Percentiles rank a stretch among this genome's conserved stretches.
phyloP scores from a whole-genome alignment of 805 yeast species.

The Wickerhamomyces silvicola region DNA sequence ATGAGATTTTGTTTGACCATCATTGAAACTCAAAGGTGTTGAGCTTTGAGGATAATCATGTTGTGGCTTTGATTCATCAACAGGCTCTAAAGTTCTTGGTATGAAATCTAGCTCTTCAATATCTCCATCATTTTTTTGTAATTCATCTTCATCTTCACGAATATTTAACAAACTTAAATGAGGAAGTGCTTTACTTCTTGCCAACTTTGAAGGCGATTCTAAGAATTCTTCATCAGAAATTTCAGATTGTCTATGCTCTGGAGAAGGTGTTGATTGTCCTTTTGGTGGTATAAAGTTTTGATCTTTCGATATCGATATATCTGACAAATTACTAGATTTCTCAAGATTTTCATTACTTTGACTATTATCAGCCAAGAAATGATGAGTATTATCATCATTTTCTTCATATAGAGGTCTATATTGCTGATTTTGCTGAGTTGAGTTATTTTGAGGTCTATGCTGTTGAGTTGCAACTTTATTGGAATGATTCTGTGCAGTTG shows the following conservation, averaged over 20 bases:
- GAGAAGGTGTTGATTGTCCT: conserved; percentile 20
- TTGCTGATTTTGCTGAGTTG: conserved; percentile 1
- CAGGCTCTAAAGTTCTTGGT: conserved; percentile 7
- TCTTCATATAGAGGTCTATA: conserved; percentile 2
- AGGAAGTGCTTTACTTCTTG: conserved; percentile 20
- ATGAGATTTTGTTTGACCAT: neutral
- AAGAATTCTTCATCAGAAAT: neutral
- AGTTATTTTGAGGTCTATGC: too few relatives aligned
- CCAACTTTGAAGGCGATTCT: conserved; percentile 18
- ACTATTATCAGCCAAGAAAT: conserved; percentile 20
- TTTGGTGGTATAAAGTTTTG: conserved; percentile 10
- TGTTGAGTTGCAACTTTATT: too few relatives aligned
- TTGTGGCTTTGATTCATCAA: conserved; percentile 7
- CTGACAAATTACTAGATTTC: conserved; percentile 6
- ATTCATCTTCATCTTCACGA: conserved; percentile 17
- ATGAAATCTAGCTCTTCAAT: neutral
- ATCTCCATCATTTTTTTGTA: conserved; percentile 1
- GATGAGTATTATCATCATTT: conserved; percentile 9
- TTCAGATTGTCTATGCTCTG: conserved; percentile 1
- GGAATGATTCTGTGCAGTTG: too few relatives aligned
- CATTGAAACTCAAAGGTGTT: conserved; percentile 2
- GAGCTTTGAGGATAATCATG: neutral
- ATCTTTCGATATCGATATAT: neutral
- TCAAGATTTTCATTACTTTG: conserved; percentile 7
- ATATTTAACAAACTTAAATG: conserved; percentile 19